A percentile compares a stretch with the other conserved stretches of the same genome.
phyloP scores from a whole-genome alignment of 2,329 filamentous ascomycete species.

The Cladophialophora yegresii region DNA sequence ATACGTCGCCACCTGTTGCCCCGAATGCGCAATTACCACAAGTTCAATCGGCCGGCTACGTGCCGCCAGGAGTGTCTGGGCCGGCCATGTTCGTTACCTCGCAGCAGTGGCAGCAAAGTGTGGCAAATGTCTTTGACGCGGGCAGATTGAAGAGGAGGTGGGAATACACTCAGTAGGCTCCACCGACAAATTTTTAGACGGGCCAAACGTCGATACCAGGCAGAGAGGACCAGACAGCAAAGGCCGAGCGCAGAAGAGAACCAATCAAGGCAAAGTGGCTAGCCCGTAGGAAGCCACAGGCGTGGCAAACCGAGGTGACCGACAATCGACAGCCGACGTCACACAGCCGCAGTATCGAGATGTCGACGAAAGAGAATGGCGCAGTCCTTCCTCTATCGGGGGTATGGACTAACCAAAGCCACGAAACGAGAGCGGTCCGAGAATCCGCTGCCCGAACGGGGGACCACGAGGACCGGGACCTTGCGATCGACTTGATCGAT shows the following conservation, averaged over 20 bases:
- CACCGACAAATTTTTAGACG: neutral
- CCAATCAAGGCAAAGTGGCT: neutral
- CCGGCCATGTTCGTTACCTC: slow-evolving; percentile 44
- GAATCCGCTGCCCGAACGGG: neutral
- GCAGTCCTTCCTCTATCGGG: neutral
- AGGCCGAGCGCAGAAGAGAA: neutral
- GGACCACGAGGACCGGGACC: neutral
- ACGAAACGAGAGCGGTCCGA: neutral
- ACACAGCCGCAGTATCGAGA: neutral
- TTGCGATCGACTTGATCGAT: neutral
- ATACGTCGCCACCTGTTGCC: slow-evolving; percentile 17
- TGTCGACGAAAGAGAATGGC: neutral
- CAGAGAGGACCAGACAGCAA: neutral
- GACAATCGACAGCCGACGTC: neutral
- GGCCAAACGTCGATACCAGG: neutral
- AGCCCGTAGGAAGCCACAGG: neutral
- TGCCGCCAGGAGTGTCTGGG: slow-evolving; percentile 9
- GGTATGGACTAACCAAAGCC: neutral
- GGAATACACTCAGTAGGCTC: slow-evolving; percentile 41
- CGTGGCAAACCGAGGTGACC: neutral
- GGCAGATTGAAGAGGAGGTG: slow-evolving; percentile 50
- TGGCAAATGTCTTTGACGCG: slow-evolving; percentile 52
- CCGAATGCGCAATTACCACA: slow-evolving; percentile 33
- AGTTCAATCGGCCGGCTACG: slow-evolving; percentile 8
- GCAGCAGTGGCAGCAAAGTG: slow-evolving; percentile 52